Conservation (phyloP, 208 protist genomes). For the Crithidia expoeki region DNA sequence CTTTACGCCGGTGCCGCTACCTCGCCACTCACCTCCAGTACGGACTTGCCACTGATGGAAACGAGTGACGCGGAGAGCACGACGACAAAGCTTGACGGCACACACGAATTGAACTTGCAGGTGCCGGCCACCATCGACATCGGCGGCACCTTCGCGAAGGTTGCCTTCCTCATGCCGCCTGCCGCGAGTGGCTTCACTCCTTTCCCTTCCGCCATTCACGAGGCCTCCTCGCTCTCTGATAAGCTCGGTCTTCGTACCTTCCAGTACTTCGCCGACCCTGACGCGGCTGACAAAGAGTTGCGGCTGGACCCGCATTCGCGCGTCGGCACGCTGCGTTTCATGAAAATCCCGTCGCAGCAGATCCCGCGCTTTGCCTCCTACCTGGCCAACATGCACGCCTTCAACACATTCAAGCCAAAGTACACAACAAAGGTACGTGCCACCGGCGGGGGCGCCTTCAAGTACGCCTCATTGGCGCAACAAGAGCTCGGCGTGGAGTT, state of each 20-base stretch:
- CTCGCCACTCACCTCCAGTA: slow-evolving; percentile 19
- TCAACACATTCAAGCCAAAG: slow-evolving; percentile 48
- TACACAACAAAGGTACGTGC: slow-evolving; percentile 64
- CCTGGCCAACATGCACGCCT: slow-evolving; percentile 35
- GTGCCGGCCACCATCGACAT: slow-evolving; percentile 88
- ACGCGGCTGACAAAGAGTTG: slow-evolving; percentile 48
- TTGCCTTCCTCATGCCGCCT: slow-evolving; percentile 85
- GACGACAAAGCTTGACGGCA: slow-evolving; percentile 9
- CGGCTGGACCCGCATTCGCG: slow-evolving; percentile 33
- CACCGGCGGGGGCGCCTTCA: slow-evolving; percentile 92
- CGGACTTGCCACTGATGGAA: slow-evolving; percentile 15
- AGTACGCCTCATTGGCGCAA: slow-evolving; percentile 69
- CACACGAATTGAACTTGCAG: slow-evolving; percentile 27
- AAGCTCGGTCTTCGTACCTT: slow-evolving; percentile 62
- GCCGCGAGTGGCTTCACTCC: slow-evolving; percentile 11
- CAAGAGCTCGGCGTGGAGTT: slow-evolving; percentile 63
- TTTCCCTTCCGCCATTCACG: slow-evolving; percentile 50
- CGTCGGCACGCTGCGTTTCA: slow-evolving; percentile 81
- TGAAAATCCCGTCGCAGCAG: slow-evolving; percentile 80
- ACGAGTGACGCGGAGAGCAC: slow-evolving; percentile 48
- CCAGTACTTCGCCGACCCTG: slow-evolving; percentile 54
- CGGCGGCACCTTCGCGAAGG: slow-evolving; percentile 90
- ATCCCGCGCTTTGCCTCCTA: slow-evolving; percentile 80
- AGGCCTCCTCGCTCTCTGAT: slow-evolving; percentile 82
- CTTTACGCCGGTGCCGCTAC: slow-evolving; percentile 53